Percentiles rank a stretch among this genome's conserved stretches.
These are phyloP conservation scores for Mortierella sp. DNA, from an alignment of 371 early-diverging fungal species.

Conservation along the genomic window DNA sequence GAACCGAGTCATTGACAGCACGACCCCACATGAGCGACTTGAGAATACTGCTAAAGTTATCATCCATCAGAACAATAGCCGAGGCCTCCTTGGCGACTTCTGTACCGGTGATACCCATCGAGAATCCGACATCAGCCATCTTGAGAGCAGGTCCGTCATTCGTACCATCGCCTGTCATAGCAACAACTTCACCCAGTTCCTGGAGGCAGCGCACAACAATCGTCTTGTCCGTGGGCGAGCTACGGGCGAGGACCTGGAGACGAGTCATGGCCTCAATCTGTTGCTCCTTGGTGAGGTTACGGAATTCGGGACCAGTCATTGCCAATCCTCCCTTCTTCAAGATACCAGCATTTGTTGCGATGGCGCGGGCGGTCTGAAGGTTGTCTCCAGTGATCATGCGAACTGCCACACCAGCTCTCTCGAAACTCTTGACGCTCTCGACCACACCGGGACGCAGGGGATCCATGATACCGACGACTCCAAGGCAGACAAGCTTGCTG, in stretches of 20 bases:
- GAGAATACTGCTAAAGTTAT: constrained; percentile 89
- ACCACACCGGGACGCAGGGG: constrained; percentile 88
- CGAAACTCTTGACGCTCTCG: constrained; percentile 79
- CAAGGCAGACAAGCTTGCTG: constrained; percentile 72
- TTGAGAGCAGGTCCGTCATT: constrained; percentile 96
- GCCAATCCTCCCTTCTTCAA: constrained; percentile 80
- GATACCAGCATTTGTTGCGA: constrained; percentile 88
- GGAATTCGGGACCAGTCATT: constrained; percentile 87
- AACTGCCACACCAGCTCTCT: constrained; percentile 88
- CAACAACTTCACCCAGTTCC: constrained; percentile 89
- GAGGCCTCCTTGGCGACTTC: constrained; percentile 95
- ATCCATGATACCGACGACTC: constrained; percentile 90
- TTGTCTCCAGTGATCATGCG: constrained; percentile 98
- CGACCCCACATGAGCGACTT: constrained; percentile 93
- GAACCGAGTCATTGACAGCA: constrained; percentile 89
- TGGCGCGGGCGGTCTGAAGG: constrained; percentile 83
- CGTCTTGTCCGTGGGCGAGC: constrained; percentile 92
- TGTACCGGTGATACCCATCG: constrained; percentile 96
- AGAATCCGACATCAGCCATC: constrained; percentile 94
- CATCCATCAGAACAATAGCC: constrained; percentile 92
- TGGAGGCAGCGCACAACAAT: constrained; percentile 84
- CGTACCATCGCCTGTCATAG: constrained; percentile 96
- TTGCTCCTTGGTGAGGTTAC: constrained; percentile 76
- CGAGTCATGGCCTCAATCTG: constrained; percentile 82
- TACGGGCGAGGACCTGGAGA: constrained; percentile 90